Evolutionary conservation across 176 grass and related monocot species (phyloP).

Genomic region (Metroxylon sagu): DNA sequence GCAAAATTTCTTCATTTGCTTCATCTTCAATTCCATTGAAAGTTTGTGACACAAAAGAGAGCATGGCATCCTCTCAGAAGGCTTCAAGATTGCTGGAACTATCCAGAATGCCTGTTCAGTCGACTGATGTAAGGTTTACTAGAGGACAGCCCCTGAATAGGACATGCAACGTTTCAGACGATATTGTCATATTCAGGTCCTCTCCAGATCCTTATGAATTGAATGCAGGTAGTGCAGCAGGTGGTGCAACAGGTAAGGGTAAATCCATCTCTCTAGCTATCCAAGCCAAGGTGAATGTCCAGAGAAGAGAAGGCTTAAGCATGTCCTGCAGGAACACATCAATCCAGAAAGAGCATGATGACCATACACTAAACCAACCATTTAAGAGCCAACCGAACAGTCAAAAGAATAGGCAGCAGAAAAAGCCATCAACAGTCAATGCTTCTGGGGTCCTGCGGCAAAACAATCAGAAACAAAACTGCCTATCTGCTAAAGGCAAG

Average conservation of each 20-base stretch:
- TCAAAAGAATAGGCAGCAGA: slow-evolving; percentile 53
- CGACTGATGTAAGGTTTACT: slow-evolving; percentile 28
- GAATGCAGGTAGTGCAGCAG: slow-evolving; percentile 17
- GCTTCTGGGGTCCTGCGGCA: slow-evolving; percentile 48
- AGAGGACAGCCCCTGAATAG: slow-evolving; percentile 35
- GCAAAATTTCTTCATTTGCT: slow-evolving; percentile 53
- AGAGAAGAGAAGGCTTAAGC: slow-evolving; percentile 61
- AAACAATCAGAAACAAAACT: slow-evolving; percentile 94
- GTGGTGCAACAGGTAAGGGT: slow-evolving; percentile 44
- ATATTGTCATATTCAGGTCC: slow-evolving; percentile 58
- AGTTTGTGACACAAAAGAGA: slow-evolving; percentile 38
- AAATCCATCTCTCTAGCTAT: slow-evolving; percentile 66
- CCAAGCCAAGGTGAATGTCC: slow-evolving; percentile 79
- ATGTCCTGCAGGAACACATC: slow-evolving; percentile 36
- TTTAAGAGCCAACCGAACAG: slow-evolving; percentile 41
- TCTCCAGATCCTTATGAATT: slow-evolving; percentile 58
- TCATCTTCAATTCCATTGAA: slow-evolving; percentile 40
- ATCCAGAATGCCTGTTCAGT: slow-evolving; percentile 28
- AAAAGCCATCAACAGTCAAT: slow-evolving; percentile 33
- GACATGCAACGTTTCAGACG: slow-evolving; percentile 48
- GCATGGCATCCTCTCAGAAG: slow-evolving; percentile 28
- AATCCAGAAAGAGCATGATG: slow-evolving; percentile 50
- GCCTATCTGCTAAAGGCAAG: slow-evolving; percentile 39
- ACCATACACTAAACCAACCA: slow-evolving; percentile 44
- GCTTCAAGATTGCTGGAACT: slow-evolving; percentile 31